Conservation (phyloP, 805 yeast species). For the Ascoidea asiatica region DNA sequence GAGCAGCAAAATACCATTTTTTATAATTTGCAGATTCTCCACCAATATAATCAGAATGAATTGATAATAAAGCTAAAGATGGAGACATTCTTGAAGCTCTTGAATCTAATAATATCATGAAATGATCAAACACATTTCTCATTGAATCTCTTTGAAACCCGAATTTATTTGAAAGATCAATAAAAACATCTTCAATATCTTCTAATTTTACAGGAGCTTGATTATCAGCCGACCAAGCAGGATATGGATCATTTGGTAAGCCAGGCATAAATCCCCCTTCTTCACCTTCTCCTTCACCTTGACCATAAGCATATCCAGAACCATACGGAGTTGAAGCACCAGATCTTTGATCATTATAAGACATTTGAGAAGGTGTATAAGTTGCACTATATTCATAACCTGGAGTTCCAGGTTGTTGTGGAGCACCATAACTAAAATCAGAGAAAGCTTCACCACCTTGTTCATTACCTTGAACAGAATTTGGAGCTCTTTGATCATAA, state of each 20-base stretch:
- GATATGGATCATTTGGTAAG: slow-evolving; percentile 85
- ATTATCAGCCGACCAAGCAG: slow-evolving; percentile 98
- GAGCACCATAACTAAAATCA: slow-evolving; percentile 49
- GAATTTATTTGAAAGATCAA: slow-evolving; percentile 69
- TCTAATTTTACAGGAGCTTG: slow-evolving; percentile 77
- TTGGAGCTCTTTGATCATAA: slow-evolving; percentile 28
- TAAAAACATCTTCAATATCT: slow-evolving; percentile 77
- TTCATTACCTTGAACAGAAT: slow-evolving; percentile 30
- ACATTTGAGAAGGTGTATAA: slow-evolving; percentile 77
- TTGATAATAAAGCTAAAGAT: slow-evolving; percentile 67
- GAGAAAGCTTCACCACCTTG: slow-evolving; percentile 46
- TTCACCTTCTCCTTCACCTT: slow-evolving; percentile 11
- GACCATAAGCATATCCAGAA: slow-evolving; percentile 30
- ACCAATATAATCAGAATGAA: slow-evolving; percentile 82
- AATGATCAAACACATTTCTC: slow-evolving; percentile 85
- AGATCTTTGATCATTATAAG: slow-evolving; percentile 74
- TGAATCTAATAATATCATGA: slow-evolving; percentile 73
- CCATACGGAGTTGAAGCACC: slow-evolving; percentile 96
- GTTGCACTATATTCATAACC: slow-evolving; percentile 54
- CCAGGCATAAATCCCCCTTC: slow-evolving; percentile 43
- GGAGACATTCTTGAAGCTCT: slow-evolving; percentile 85
- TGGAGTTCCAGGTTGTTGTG: slow-evolving; percentile 41
- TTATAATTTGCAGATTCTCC: slow-evolving; percentile 78
- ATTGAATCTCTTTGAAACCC: slow-evolving; percentile 89
- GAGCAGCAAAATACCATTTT: slow-evolving; percentile 85